Evolutionary conservation across 768 basidiomycete genomes (phyloP), one percentile per base, ranked within the genome.

Genomic region (Pisolithus orientalis): DNA sequence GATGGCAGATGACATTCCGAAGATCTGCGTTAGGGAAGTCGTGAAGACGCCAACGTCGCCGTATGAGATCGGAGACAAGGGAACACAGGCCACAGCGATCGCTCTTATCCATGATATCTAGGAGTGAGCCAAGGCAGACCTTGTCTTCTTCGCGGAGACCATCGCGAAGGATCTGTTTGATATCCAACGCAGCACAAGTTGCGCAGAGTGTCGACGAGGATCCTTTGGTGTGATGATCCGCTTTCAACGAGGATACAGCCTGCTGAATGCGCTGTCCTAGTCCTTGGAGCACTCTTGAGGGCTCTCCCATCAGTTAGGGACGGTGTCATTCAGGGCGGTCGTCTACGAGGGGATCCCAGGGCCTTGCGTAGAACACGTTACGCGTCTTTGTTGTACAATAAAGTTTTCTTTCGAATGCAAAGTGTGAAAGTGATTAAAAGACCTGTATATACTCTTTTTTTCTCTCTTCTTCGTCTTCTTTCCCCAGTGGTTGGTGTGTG

Each of bases 161-260:
- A 14, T 54, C 28, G 3, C 51, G 42, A 5, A 54, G 32, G 32
- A 53, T 44, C 16, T 14, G 11, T 10, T 16, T 49, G 50, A 54
- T 27, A 21, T 53, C 4, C 28, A 53, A 31, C 14, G 49, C 4
- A n/a, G 52, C 39, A 42, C 53, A 54, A n/a, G 40, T 54, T 28
- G 51, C 39, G 25, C 53, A 54, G 21, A 52, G 34, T 28, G 52
- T 21, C 28, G 31, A 21, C 9, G 42, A 14, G 24, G 39, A 11
- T 34, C 21, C 21, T 14, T 39, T 3, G 39, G 21, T 21, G 39
- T 6, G n/a, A 21, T 42, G 40, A 42, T 5, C 24, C 24, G 40
- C 40, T 21, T 42, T 25, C 24, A 42, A 13, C 7, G 21, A 16
- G 40, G 11, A 9, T 4, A 25, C 21, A 8, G 40, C 40, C 17